phyloP scores from a whole-genome alignment of 2,329 filamentous ascomycete genomes.

The Beauveria sp. region DNA sequence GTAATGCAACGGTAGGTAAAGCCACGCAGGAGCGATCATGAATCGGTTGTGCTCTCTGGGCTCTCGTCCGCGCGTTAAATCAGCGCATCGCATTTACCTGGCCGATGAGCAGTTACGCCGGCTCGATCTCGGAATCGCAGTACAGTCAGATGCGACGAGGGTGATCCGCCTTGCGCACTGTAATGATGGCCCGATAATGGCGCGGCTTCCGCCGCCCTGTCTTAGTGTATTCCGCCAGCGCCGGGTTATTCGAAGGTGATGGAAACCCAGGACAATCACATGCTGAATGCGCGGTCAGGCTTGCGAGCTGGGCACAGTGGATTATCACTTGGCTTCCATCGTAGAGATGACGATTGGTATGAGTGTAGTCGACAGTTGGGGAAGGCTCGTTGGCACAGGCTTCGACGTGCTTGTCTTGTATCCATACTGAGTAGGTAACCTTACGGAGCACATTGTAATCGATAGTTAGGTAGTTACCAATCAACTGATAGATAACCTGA shows the following conservation, averaged over 20 bases:
- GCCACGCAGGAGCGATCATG: not conserved
- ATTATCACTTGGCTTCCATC: too few relatives aligned
- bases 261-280: not conserved
- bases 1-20: not conserved
- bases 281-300: not conserved
- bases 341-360: not conserved
- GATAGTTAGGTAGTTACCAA: too few relatives aligned
- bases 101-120: not conserved
- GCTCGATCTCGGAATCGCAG: constrained; percentile 10
- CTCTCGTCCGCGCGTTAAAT: not conserved
- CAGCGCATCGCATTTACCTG: not conserved
- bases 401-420: not conserved
- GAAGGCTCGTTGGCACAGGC: too few relatives aligned
- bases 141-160: constrained; percentile 3
- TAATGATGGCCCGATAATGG: not conserved
- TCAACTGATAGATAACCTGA: too few relatives aligned
- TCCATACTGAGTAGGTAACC: too few relatives aligned
- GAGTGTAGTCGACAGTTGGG: not conserved
- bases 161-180: not conserved
- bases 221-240: not conserved
- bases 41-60: not conserved
- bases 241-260: not conserved
- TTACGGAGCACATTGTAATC: too few relatives aligned
- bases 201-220: not conserved
- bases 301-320: not conserved